phyloP scores from a whole-genome alignment of 2,329 filamentous ascomycete genomes.

The Aspergillus uvarum region DNA sequence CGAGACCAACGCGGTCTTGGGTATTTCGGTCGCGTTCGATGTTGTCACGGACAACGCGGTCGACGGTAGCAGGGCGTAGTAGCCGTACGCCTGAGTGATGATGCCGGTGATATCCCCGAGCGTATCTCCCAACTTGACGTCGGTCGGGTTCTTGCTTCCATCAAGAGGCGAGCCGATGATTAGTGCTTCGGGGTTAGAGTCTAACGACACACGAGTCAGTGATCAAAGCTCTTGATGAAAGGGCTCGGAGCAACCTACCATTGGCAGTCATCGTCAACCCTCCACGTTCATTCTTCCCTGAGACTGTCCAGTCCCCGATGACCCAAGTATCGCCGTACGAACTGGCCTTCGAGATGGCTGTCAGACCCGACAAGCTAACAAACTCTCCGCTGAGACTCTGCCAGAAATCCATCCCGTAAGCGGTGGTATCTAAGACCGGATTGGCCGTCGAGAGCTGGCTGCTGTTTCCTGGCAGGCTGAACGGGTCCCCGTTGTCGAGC shows the following conservation, averaged over 20 bases:
- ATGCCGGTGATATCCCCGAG: conserved; percentile 68
- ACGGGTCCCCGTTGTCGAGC: conserved; percentile 66
- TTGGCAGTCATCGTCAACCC: conserved; percentile 63
- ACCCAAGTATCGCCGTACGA: conserved; percentile 69
- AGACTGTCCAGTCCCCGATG: conserved; percentile 62
- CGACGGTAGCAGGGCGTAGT: conserved; percentile 66
- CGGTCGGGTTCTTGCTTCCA: conserved; percentile 59
- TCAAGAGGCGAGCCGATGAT: conserved; percentile 65
- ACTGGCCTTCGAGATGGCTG: conserved; percentile 61
- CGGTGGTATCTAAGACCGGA: conserved; percentile 59
- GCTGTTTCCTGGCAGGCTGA: conserved; percentile 63
- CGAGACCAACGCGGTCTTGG: conserved; percentile 52
- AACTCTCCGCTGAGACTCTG: conserved; percentile 67
- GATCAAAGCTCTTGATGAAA: neutral
- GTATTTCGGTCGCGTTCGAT: conserved; percentile 48
- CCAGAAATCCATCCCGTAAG: conserved; percentile 72
- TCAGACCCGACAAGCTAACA: conserved; percentile 61
- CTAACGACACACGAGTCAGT: conserved; percentile 30
- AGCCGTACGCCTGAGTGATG: conserved; percentile 64
- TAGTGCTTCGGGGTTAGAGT: conserved; percentile 70
- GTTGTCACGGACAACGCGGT: conserved; percentile 55
- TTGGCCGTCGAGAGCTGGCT: conserved; percentile 60
- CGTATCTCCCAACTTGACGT: conserved; percentile 64
- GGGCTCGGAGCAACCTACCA: conserved; percentile 37
- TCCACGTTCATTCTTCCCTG: conserved; percentile 62